Evolutionary conservation across 2,329 filamentous ascomycete species (phyloP), one percentile per base, ranked within the genome.

Genomic region (Alternaria panax): DNA sequence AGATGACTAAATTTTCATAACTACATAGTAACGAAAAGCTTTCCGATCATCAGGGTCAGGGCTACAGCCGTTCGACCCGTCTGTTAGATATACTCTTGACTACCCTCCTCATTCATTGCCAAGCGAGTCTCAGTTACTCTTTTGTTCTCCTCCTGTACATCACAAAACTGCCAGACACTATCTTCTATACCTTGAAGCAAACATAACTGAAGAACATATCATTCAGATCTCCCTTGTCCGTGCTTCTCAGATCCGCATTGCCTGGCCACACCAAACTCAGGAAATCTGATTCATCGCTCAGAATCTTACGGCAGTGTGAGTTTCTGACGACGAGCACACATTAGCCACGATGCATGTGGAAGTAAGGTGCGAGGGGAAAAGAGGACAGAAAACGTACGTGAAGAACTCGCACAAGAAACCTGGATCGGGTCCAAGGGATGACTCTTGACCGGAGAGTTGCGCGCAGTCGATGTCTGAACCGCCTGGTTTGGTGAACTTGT

Each of bases 401-500:
- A 66, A 77, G 38, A 75, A 75, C 1, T 59, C 59, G 48, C 74
- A 77, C 4, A 45, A 51, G 27, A 64, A 68, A 0, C 72, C 73
- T 1, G 25, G 4, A 25, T 74, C 70, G 0, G 74, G 74, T 0
- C 71, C 65, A 7, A 75, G 61, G 1, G 60, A 59, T 0, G 64
- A 68, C 1, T 68, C 64, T 1, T 27, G 60, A 7, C 60, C 65
- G 18, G 70, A 60, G 4, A 76, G 57, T 1, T 24, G 14, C 1
- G 54, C 56, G 60, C 74, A 76, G 8, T 59, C 54, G 2, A 27
- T 28, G 1, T 46, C 14, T 8, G 63, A 48, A 7, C 52, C 59
- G 46, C 69, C 68, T 46, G 71, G 59, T 3, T 56, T 59, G 11
- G 54, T 55, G 40, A 32, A 16, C 1, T 54, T 34, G 48, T 67